A percentile compares a stretch with the other conserved stretches of the same genome.
These are phyloP conservation scores for Naganishia sp. DNA, from an alignment of 1,284 basidiomycete species.

Conservation along the genomic window DNA sequence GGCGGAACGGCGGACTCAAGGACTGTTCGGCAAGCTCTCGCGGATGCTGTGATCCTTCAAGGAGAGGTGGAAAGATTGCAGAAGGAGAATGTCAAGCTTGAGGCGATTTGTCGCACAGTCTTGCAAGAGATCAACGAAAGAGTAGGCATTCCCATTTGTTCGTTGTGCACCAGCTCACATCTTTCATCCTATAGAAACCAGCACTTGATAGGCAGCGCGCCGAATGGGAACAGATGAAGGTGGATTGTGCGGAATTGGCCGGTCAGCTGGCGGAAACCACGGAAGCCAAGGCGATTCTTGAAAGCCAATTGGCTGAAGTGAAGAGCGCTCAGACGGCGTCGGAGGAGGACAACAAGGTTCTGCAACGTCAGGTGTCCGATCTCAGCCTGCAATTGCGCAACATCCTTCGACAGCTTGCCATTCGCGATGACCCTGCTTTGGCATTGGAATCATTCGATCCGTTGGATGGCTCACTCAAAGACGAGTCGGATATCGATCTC, in stretches of 20 bases:
- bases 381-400: slow-evolving; percentile 81
- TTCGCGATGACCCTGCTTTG: slow-evolving; percentile 77
- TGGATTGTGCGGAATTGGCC: slow-evolving; percentile 76
- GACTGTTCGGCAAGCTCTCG: slow-evolving; percentile 19
- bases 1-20: slow-evolving; percentile 16
- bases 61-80: slow-evolving; percentile 23
- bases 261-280: slow-evolving; percentile 65
- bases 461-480: slow-evolving; percentile 51
- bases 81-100: slow-evolving; percentile 60
- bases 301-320: slow-evolving; percentile 33
- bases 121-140: slow-evolving; percentile 77
- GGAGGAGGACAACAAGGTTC: slow-evolving; percentile 63
- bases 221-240: slow-evolving; percentile 77
- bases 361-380: slow-evolving; percentile 79
- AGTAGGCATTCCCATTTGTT: slow-evolving; percentile 55
- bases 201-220: slow-evolving; percentile 78
- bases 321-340: slow-evolving; percentile 65
- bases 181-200: slow-evolving; percentile 65
- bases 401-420: slow-evolving; percentile 74
- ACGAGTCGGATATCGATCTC: slow-evolving; percentile 60
- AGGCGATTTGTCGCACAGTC: slow-evolving; percentile 61
- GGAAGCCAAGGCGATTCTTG: slow-evolving; percentile 23
- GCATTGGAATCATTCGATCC: slow-evolving; percentile 69
- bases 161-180: not conserved
- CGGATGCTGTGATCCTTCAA: slow-evolving; percentile 30